Base-by-base conservation (phyloP, 2,329 filamentous ascomycete genomes). In the Fusarium armeniacum region DNA sequence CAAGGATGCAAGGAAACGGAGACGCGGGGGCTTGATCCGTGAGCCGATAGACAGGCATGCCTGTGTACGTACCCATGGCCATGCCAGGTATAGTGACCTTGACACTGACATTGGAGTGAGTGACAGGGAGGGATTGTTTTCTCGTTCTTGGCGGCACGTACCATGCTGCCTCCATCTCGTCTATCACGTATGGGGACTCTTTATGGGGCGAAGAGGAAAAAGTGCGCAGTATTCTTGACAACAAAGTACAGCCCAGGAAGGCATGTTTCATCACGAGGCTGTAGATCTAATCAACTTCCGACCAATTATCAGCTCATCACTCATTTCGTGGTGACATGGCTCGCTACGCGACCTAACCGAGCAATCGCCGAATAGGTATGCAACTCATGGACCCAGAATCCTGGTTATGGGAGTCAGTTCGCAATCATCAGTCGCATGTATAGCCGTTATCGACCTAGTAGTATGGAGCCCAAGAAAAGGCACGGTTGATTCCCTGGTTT, bases 11-110 rank as follows among this genome's bases (percentile, higher is more conserved):
- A 24, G 41, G 41, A 26, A 61, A 61, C n/a, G 55, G 55, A 61
- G 47, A 46, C 55, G 55, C 63, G 62, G 62, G 53, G 55, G 40
- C 36, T 65, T 61, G 49, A 66, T 62, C 62, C 63, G 62, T 46
- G 38, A 33, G 63, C 63, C 63, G 62, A 51, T 51, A 36, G 46
- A 51, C 49, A 51, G 49, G 36, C 49, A 24, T 24, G 35, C 22
- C 40, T 26, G 49, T 30, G 15, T 28, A 40, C 49, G 49, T 52
- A 52, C 24, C 33, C 44, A 38, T 43, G 41, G 18, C 18, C 49
- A 44, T 43, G 46, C 47, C 36, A 58, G 22, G 47, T 51, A 61
- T 22, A 47, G 62, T 49, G 57, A 55, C 52, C 32, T 46, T 38
- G 52, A 47, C 46, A 58, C 3, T 11, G 28, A 30, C 3, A 30